Conservation (phyloP, 2,329 filamentous ascomycete genomes). For the Pyrenophora graminea region DNA sequence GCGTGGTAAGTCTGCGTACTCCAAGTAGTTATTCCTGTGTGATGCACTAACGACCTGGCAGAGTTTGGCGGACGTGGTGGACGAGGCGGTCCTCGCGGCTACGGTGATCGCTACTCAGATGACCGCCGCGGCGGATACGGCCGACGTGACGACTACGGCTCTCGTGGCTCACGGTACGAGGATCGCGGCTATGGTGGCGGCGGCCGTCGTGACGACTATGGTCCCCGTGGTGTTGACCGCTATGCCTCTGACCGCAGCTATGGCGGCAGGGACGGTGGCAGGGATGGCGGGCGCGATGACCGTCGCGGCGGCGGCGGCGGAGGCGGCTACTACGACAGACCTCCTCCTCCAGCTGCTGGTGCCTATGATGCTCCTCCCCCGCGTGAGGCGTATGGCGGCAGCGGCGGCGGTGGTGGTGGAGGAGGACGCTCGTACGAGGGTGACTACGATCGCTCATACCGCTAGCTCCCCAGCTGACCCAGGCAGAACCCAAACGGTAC, state of each 20-base stretch:
- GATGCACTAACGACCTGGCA: conserved; percentile 29
- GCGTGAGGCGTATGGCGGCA: conserved; percentile 42
- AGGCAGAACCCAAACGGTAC: conserved; percentile 45
- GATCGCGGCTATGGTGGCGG: conserved; percentile 61
- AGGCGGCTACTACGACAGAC: conserved; percentile 60
- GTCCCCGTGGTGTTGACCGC: conserved; percentile 52
- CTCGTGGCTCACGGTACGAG: conserved; percentile 45
- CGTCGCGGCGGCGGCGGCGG: conserved; percentile 56
- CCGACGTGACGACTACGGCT: conserved; percentile 54
- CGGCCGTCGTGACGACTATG: conserved; percentile 54
- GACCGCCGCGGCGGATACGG: conserved; percentile 53
- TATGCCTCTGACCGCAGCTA: conserved; percentile 66
- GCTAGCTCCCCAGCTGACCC: conserved; percentile 40
- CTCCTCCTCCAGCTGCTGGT: conserved; percentile 49
- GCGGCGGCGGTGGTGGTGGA: conserved; percentile 2
- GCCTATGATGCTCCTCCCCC: conserved; percentile 45
- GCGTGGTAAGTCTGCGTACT: conserved; percentile 68
- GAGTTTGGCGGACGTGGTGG: conserved; percentile 52
- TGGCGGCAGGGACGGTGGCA: conserved; percentile 58
- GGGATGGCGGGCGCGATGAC: conserved; percentile 52
- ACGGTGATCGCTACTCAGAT: conserved; percentile 52
- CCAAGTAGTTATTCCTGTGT: not conserved
- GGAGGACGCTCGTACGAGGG: conserved; percentile 49
- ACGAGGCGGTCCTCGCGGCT: conserved; percentile 53
- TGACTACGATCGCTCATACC: conserved; percentile 52